Conservation (phyloP, 306 rosid species). For the Carpinus viminea region DNA sequence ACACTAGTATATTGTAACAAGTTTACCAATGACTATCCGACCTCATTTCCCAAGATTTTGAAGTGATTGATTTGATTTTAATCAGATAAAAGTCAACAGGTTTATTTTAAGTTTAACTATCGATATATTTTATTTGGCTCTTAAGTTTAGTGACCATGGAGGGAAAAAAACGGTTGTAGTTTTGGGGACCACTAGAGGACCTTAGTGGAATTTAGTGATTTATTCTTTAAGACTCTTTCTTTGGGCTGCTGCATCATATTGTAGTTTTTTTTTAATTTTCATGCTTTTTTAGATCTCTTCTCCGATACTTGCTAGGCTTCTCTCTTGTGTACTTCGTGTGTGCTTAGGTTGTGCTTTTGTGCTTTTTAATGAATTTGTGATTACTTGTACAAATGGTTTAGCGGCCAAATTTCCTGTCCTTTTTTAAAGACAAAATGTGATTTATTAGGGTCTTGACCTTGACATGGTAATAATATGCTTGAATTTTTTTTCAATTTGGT, state of each 20-base stretch:
- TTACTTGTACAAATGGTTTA: background rate
- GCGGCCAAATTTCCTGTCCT: constrained; percentile 8
- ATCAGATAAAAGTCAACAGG: background rate
- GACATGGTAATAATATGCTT: constrained; percentile 19
- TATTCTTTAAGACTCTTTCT: too few relatives aligned
- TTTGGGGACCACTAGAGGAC: too few relatives aligned
- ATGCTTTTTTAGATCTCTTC: too few relatives aligned
- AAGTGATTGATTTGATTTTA: background rate
- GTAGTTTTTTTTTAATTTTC: too few relatives aligned
- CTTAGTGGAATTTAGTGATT: too few relatives aligned
- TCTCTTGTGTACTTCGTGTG: too few relatives aligned
- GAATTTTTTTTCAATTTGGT: constrained; percentile 23
- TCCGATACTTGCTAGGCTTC: too few relatives aligned
- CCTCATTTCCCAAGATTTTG: background rate
- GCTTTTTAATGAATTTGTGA: too few relatives aligned
- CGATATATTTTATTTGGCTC: constrained; percentile 23
- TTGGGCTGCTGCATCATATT: too few relatives aligned
- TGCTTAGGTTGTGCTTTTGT: too few relatives aligned
- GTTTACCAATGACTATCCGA: background rate
- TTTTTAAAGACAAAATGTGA: constrained; percentile 1
- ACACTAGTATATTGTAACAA: background rate
- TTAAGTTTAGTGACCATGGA: background rate
- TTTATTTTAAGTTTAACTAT: constrained; percentile 3
- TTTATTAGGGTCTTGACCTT: constrained; percentile 10
- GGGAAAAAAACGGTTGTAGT: too few relatives aligned